A percentile compares a stretch with the other conserved stretches of the same genome.
Conservation (phyloP, 331 rosid species). For the Pyrus hybrid region DNA sequence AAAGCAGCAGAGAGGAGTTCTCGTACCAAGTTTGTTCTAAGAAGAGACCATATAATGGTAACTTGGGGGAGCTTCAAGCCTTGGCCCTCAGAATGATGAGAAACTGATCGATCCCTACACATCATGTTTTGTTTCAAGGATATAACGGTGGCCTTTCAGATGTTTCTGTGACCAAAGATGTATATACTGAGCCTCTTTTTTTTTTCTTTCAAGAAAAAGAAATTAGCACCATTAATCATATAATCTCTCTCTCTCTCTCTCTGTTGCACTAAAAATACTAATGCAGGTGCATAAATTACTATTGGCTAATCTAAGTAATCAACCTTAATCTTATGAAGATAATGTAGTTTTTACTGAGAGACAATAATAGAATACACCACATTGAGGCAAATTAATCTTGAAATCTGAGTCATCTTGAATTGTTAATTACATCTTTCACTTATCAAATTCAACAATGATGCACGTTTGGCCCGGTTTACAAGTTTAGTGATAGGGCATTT, state of each 20-base stretch:
- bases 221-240: neutral
- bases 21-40: constrained; percentile 35
- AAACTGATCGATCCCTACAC: constrained; percentile 19
- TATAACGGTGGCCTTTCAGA: constrained; percentile 9
- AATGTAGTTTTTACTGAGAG: constrained; percentile 22
- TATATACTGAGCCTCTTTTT: constrained; percentile 30
- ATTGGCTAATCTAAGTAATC: neutral
- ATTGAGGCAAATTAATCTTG: constrained; percentile 21
- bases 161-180: constrained; percentile 20
- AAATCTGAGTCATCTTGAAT: constrained; percentile 27
- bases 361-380: constrained; percentile 12
- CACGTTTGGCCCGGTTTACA: neutral
- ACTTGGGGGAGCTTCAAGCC: constrained; percentile 80
- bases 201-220: constrained; percentile 14
- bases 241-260: constrained; percentile 5
- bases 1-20: constrained; percentile 32
- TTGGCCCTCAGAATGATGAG: constrained; percentile 85
- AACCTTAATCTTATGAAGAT: constrained; percentile 15
- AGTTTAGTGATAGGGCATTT: neutral
- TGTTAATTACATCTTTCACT: constrained; percentile 21
- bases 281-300: neutral
- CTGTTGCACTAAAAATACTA: neutral
- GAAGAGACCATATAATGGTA: constrained; percentile 28
- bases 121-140: constrained; percentile 20
- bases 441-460: constrained; percentile 9